Evolutionary conservation across 2,329 filamentous ascomycete genomes (phyloP).

Genomic region (Myriosclerotinia duriaeana): DNA sequence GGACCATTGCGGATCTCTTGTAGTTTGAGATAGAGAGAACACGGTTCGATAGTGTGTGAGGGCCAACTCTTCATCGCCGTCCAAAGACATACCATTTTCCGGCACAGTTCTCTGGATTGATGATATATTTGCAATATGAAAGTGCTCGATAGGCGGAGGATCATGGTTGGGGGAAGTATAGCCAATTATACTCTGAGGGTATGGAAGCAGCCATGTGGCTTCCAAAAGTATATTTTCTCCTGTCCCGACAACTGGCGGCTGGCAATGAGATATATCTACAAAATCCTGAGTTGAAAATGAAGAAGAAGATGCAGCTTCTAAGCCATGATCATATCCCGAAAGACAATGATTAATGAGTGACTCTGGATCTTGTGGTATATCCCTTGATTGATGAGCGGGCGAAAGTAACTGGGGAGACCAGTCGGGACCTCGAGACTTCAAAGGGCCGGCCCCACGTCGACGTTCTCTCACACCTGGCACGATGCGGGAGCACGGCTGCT

Average conservation of each 20-base stretch:
- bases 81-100: slow-evolving; percentile 3
- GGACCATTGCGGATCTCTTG: slow-evolving; percentile 25
- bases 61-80: slow-evolving; percentile 19
- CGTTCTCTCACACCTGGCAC: slow-evolving; percentile 39
- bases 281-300: neutral
- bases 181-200: neutral
- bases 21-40: slow-evolving; percentile 26
- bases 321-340: slow-evolving; percentile 1
- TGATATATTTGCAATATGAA: neutral
- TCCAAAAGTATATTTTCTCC: neutral
- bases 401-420: slow-evolving; percentile 37
- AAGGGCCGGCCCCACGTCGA: slow-evolving; percentile 36
- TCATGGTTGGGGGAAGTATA: neutral
- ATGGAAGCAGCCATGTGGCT: neutral
- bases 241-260: neutral
- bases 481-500: slow-evolving; percentile 23
- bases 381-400: neutral
- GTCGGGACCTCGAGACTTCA: slow-evolving; percentile 35
- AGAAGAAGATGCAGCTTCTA: neutral
- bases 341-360: neutral
- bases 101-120: neutral
- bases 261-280: neutral
- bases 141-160: neutral
- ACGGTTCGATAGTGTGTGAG: slow-evolving; percentile 20
- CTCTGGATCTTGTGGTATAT: neutral